These are phyloP conservation scores for Collybia sordida DNA, from an alignment of 768 basidiomycete species.

Conservation along the genomic window DNA sequence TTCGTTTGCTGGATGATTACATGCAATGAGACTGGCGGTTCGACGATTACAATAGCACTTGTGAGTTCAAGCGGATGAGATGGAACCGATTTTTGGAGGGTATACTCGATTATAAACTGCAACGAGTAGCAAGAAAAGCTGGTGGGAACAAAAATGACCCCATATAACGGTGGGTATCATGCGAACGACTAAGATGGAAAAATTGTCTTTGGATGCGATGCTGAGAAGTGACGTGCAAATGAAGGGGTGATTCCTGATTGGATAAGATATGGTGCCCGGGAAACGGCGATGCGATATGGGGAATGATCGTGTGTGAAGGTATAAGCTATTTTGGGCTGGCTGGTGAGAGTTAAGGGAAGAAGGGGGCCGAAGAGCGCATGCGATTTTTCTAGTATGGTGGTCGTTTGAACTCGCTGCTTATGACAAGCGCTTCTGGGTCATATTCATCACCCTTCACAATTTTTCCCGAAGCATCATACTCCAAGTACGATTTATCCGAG, in stretches of 20 bases:
- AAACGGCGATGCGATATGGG: not conserved
- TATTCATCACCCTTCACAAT: slow-evolving; percentile 41
- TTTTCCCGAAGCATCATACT: slow-evolving; percentile 61
- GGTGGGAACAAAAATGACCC: not conserved
- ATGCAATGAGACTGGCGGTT: not conserved
- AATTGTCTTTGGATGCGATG: no score
- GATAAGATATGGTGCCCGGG: not conserved
- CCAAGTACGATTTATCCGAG: slow-evolving; percentile 40
- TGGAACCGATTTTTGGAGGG: no score
- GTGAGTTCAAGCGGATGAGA: no score
- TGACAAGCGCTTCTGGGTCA: slow-evolving; percentile 61
- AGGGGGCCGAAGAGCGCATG: not conserved
- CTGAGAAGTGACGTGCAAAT: no score
- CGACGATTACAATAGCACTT: no score
- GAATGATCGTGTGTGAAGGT: not conserved
- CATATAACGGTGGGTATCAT: no score
- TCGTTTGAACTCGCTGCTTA: slow-evolving; percentile 63
- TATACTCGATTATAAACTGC: slow-evolving; percentile 1
- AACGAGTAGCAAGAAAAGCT: not conserved
- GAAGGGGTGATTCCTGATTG: no score
- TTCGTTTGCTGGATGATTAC: no score
- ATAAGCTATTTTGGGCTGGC: not conserved
- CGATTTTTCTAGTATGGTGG: slow-evolving; percentile 41
- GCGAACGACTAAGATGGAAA: no score
- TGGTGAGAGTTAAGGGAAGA: not conserved